Evolutionary conservation across 441 rosid genomes (phyloP), one percentile per base, ranked within the genome.

Genomic region (Breynia disticha): DNA sequence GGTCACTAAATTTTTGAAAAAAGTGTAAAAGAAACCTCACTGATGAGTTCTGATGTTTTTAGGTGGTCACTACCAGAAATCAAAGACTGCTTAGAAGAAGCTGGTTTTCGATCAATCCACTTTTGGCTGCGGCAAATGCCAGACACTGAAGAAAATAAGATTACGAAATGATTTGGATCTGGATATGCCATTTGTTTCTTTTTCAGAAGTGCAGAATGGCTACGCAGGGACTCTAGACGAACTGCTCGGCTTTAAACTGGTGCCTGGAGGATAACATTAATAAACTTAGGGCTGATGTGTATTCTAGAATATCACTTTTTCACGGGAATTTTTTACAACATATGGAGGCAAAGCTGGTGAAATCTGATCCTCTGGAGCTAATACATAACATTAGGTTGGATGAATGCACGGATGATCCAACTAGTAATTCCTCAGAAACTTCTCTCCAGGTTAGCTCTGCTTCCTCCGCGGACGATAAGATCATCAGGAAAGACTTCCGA

Each of bases 41-140:
- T 41, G 19, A 43, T 10, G 38, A 44, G 13, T 46, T 16, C 17
- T 62, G 10, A 39, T 61, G 11, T 48, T 16, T 61, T 35, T 74
- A 90, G 94, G 67, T 86, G 97, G 97, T 82, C 95, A 1, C 57
- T 90, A 54, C 89, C 94, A 4, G 97, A 86, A 79, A 79, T 90
- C 56, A 84, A 77, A 56, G 91, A 90, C 67, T 84, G 95, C 68
- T 64, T 90, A 67, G 84, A 82, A 58, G 95, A 90, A 67, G 95
- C 90, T 8, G 97, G 95, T 54, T 90, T 90, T 68, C 59, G 4
- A 51, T 67, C 89, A n/a, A 76, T 90, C 56, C 94, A 84, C 54
- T 79, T 90, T 43, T 90, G 97, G 97, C 76, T 90, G 2, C 79
- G 83, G 16, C 67, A 86, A 63, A 86, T 84, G 95, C 94, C 95